phyloP scores from a whole-genome alignment of 1,284 basidiomycete genomes.

The Papiliotrema laurentii region DNA sequence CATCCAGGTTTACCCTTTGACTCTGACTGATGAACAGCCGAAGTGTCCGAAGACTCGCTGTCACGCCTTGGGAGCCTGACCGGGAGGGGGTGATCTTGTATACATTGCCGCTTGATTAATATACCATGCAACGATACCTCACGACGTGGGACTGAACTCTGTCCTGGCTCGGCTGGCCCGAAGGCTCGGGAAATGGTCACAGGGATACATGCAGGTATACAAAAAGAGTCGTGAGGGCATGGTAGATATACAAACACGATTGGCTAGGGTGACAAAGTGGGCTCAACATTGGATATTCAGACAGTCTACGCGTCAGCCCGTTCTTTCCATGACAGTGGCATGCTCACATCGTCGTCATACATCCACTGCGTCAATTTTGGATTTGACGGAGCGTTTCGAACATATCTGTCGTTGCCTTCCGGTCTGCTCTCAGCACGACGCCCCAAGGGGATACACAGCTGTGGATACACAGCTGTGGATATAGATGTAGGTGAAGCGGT shows the following conservation, averaged over 20 bases:
- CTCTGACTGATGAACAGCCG: constrained; percentile 27
- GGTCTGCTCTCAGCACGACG: constrained; percentile 28
- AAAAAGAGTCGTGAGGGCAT: no score
- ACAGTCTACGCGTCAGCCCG: constrained; percentile 13
- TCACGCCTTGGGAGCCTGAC: constrained; percentile 38
- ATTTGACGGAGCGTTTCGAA: constrained; percentile 40
- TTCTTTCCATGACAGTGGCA: not conserved
- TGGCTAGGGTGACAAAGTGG: no score
- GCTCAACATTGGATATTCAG: not conserved
- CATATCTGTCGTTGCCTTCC: constrained; percentile 45
- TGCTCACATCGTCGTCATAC: constrained; percentile 47
- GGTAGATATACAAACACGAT: no score
- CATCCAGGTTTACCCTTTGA: no score
- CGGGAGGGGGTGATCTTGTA: not conserved
- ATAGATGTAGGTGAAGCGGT: no score
- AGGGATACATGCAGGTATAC: no score
- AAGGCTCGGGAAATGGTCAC: no score
- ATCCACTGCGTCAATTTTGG: constrained; percentile 45
- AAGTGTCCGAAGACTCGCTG: constrained; percentile 44
- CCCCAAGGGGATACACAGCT: no score
- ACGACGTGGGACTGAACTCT: not conserved
- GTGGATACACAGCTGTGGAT: no score
- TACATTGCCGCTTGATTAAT: not conserved
- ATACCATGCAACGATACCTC: constrained; percentile 11
- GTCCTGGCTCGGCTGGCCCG: not conserved